Evolutionary conservation across 169 alveolate genomes (phyloP), one percentile per base, ranked within the genome.

Genomic region (Plasmodium coatneyi): DNA sequence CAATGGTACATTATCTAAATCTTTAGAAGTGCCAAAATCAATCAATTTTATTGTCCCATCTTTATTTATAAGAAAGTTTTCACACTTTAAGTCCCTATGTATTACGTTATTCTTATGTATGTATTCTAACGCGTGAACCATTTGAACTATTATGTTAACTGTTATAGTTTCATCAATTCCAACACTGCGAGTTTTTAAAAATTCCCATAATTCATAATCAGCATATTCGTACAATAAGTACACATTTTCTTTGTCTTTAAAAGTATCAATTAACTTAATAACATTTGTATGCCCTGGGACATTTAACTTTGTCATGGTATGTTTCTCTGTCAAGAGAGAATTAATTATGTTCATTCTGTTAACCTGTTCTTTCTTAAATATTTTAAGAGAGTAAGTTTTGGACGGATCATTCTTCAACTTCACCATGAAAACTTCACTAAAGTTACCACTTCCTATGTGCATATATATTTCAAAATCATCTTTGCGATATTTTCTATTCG

Each of bases 41-140:
- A 99, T 98, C 36, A 99, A 87, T 94, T 99, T 99, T 25, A 99
- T 92, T 6, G 95, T 96, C 19, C 99, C 99, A 89, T 97, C 98
- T 36, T 96, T 87, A 66, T 94, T 87, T 70, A 97, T 96, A 39
- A 98, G 98, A 19, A 99, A 92, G 91, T 99, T 99, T 95, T 99
- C 99, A 36, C 98, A 97, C 96, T 96, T 98, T 72, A 98, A 82
- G 95, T 99, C 99, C 76, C 99, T 97, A 93, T 99, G 99, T 82
- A 98, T 96, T 32, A 99, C 97, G 92, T 96, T 96, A 82, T 95
- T 97, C 76, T 96, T 82, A 84, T 99, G 99, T 46, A 98, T 93
- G 93, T 98, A 98, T 90, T 98, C 99, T 54, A 97, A 74, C 19
- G 98, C 98, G 28, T 82, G 80, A 80, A 97, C 84, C 56, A 97